phyloP scores from a whole-genome alignment of 768 basidiomycete genomes.

The Suillus placidus region DNA sequence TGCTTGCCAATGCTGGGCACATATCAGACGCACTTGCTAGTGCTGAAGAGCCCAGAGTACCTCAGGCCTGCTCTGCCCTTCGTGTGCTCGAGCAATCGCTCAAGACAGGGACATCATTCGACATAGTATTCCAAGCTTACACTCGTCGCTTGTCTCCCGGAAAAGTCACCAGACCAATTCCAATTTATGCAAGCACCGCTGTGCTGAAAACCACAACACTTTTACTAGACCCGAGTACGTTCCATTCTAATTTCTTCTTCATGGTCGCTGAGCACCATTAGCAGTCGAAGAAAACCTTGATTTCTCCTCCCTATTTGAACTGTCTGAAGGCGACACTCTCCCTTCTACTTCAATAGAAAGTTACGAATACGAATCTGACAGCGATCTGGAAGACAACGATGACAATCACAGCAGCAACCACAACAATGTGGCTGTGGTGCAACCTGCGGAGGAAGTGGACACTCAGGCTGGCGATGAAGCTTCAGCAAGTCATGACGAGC shows the following conservation, averaged over 20 bases:
- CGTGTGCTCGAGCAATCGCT: constrained; percentile 7
- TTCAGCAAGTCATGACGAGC: background rate
- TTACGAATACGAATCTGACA: background rate
- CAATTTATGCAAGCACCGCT: constrained; percentile 7
- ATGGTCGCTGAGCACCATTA: background rate
- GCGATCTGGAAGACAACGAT: background rate
- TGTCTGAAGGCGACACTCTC: background rate
- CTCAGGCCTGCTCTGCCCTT: background rate
- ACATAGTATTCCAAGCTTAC: constrained; percentile 6
- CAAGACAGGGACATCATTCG: constrained; percentile 8
- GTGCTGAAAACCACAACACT: constrained; percentile 7
- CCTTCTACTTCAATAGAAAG: background rate
- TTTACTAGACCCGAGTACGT: background rate
- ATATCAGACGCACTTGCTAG: background rate
- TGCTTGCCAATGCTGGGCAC: background rate
- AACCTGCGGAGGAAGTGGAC: background rate
- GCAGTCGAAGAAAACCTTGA: background rate
- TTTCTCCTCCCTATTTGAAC: background rate
- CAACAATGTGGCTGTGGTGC: background rate
- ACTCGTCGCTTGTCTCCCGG: background rate
- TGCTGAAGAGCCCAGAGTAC: background rate
- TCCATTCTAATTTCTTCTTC: background rate
- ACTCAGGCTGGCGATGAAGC: background rate
- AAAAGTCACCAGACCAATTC: background rate
- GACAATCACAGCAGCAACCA: background rate